Evolutionary conservation across 2,329 filamentous ascomycete species (phyloP).

Genomic region (Ascochyta clinopodiicola): DNA sequence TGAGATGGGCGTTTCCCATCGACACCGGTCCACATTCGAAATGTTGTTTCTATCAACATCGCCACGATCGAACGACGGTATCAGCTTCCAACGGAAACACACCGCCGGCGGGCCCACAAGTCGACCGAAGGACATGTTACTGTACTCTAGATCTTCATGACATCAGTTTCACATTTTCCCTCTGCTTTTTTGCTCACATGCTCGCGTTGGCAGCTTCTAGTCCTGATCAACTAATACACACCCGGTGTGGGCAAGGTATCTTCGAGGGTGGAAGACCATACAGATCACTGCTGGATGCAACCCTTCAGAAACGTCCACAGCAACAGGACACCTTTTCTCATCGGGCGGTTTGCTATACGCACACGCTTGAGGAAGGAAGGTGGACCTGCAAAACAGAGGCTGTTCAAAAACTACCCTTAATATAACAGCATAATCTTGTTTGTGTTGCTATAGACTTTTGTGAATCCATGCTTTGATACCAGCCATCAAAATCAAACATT

Average conservation of each 20-base stretch:
- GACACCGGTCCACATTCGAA: neutral
- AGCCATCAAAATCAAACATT: too few relatives aligned
- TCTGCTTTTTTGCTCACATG: slow-evolving; percentile 16
- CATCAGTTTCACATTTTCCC: slow-evolving; percentile 22
- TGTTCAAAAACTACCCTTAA: too few relatives aligned
- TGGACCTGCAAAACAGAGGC: neutral
- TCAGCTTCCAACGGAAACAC: slow-evolving; percentile 2
- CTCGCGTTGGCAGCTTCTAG: neutral
- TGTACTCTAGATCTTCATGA: slow-evolving; percentile 32
- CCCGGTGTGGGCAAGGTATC: slow-evolving; percentile 38
- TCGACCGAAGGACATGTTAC: slow-evolving; percentile 7
- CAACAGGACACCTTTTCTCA: slow-evolving; percentile 46
- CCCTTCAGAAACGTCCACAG: slow-evolving; percentile 22
- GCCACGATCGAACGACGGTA: slow-evolving; percentile 17
- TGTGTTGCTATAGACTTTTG: too few relatives aligned
- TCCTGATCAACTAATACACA: slow-evolving; percentile 21
- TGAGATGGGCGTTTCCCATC: slow-evolving; percentile 19
- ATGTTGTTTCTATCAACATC: slow-evolving; percentile 21
- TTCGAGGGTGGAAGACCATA: slow-evolving; percentile 9
- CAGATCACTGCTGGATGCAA: slow-evolving; percentile 3
- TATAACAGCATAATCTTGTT: too few relatives aligned
- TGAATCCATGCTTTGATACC: too few relatives aligned
- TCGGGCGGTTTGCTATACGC: slow-evolving; percentile 38
- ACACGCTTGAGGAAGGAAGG: slow-evolving; percentile 42
- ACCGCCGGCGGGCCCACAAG: slow-evolving; percentile 3